Evolutionary conservation across 2,329 filamentous ascomycete genomes (phyloP).

Genomic region (Cercospora sojina): DNA sequence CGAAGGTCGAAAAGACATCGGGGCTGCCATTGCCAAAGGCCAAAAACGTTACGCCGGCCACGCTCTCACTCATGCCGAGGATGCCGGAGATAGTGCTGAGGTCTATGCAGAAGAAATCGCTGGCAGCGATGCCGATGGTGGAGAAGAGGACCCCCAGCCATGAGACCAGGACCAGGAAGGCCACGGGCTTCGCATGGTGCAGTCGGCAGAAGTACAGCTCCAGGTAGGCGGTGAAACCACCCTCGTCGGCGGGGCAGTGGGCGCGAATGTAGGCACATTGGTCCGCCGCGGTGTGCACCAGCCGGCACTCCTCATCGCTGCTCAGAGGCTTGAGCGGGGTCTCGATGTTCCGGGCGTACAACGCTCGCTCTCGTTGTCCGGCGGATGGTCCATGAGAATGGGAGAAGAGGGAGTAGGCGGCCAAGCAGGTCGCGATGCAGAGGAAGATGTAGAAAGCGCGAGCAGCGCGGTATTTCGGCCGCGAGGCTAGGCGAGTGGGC

Average conservation of each 20-base stretch:
- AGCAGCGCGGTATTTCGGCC: slow-evolving; percentile 41
- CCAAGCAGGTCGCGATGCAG: slow-evolving; percentile 36
- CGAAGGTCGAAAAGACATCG: slow-evolving; percentile 97
- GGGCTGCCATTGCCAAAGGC: slow-evolving; percentile 97
- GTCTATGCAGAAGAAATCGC: slow-evolving; percentile 98
- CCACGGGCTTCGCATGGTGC: slow-evolving; percentile 65
- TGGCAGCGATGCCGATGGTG: slow-evolving; percentile 95
- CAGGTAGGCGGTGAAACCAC: slow-evolving; percentile 85
- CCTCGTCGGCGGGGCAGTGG: slow-evolving; percentile 85
- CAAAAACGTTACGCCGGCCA: slow-evolving; percentile 93
- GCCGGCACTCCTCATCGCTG: slow-evolving; percentile 62
- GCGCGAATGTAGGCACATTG: slow-evolving; percentile 81
- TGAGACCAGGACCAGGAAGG: slow-evolving; percentile 72
- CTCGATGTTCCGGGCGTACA: slow-evolving; percentile 13
- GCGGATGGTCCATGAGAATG: slow-evolving; percentile 7
- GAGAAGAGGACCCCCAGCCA: slow-evolving; percentile 92
- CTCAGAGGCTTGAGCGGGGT: slow-evolving; percentile 11
- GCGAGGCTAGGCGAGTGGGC: slow-evolving; percentile 6
- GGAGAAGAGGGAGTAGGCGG: slow-evolving; percentile 27
- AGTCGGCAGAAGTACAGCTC: slow-evolving; percentile 86
- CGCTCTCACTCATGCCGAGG: slow-evolving; percentile 89
- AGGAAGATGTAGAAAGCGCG: slow-evolving; percentile 50
- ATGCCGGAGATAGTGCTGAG: slow-evolving; percentile 87
- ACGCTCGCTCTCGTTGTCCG: slow-evolving; percentile 1
- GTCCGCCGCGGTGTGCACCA: slow-evolving; percentile 73